phyloP scores from a whole-genome alignment of 1,284 basidiomycete genomes.

The Ustilago crameri region DNA sequence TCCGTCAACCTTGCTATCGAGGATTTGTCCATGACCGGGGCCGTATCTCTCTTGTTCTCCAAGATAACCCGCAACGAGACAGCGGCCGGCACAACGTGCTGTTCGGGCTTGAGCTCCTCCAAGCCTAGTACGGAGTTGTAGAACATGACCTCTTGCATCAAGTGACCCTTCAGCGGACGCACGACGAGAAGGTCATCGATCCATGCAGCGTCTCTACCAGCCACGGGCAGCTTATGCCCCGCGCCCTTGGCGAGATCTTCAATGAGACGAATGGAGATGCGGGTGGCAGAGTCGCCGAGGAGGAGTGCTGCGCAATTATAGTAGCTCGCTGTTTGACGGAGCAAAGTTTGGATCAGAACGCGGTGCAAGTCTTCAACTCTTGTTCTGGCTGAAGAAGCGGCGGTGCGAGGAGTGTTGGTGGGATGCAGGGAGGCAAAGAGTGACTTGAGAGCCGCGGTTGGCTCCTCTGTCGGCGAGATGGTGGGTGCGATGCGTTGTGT shows the following conservation, averaged over 20 bases:
- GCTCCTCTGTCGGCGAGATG: conserved; percentile 1
- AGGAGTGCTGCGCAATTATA: conserved; percentile 51
- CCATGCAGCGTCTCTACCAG: conserved; percentile 52
- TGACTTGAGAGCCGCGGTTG: conserved; percentile 22
- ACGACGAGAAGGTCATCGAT: conserved; percentile 52
- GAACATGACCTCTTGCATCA: conserved; percentile 50
- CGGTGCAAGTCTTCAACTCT: conserved; percentile 58
- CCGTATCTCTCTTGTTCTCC: conserved; percentile 1
- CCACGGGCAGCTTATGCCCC: conserved; percentile 61
- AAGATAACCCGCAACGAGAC: conserved; percentile 15
- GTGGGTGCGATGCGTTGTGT: conserved; percentile 15
- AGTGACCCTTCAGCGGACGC: conserved; percentile 47
- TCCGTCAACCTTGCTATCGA: conserved; percentile 58
- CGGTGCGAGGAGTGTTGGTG: conserved; percentile 35
- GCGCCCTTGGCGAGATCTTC: conserved; percentile 58
- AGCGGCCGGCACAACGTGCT: conserved; percentile 23
- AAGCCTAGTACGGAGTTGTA: conserved; percentile 40
- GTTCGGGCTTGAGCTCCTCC: conserved; percentile 17
- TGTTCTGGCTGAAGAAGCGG: conserved; percentile 49
- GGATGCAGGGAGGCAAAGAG: conserved; percentile 47
- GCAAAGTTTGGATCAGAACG: conserved; percentile 43
- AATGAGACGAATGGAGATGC: conserved; percentile 55
- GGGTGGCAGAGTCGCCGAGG: conserved; percentile 50
- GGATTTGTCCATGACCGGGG: conserved; percentile 49
- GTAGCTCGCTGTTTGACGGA: conserved; percentile 37